Percentiles rank a stretch among this genome's conserved stretches.
phyloP scores from a whole-genome alignment of 169 alveolate genomes.

The Plasmodium ovale region DNA sequence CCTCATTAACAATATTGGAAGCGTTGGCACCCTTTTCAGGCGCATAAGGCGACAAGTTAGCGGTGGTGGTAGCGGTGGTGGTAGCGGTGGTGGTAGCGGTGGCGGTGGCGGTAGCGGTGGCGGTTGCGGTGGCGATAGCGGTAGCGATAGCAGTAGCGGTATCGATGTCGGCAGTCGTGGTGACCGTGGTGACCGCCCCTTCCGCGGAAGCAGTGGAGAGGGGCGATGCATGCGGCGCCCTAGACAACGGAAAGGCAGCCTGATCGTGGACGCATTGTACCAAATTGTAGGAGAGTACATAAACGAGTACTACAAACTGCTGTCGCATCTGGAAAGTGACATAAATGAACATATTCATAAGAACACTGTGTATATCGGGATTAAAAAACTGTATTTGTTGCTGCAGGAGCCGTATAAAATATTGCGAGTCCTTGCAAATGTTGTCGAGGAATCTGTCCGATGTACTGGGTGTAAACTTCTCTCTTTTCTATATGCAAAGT shows the following conservation, averaged over 20 bases:
- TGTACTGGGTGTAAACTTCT: conserved; percentile 46
- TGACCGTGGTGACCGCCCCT: not conserved
- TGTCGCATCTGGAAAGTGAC: conserved; percentile 66
- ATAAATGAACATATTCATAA: conserved; percentile 71
- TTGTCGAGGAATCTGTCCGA: conserved; percentile 56
- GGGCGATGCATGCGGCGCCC: not conserved
- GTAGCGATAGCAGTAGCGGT: not conserved
- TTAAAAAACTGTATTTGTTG: conserved; percentile 26
- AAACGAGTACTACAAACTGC: conserved; percentile 56
- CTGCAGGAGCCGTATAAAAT: conserved; percentile 62
- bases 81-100: not conserved
- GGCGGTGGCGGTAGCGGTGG: not conserved
- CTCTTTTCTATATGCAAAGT: conserved; percentile 60
- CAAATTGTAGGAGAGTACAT: conserved; percentile 53
- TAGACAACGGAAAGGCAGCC: conserved; percentile 32
- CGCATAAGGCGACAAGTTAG: not conserved
- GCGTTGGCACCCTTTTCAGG: conserved; percentile 28
- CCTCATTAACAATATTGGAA: conserved; percentile 26
- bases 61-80: not conserved
- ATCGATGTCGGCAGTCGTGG: not conserved
- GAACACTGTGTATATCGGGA: conserved; percentile 57
- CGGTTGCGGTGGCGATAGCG: not conserved
- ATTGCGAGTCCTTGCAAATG: conserved; percentile 49
- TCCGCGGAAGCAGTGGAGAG: not conserved
- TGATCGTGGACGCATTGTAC: conserved; percentile 60